Percentiles rank a stretch among this genome's conserved stretches.
These are phyloP conservation scores for Phytopythium ostracodes DNA, from an alignment of 352 stramenopile genomes.

Conservation along the genomic window DNA sequence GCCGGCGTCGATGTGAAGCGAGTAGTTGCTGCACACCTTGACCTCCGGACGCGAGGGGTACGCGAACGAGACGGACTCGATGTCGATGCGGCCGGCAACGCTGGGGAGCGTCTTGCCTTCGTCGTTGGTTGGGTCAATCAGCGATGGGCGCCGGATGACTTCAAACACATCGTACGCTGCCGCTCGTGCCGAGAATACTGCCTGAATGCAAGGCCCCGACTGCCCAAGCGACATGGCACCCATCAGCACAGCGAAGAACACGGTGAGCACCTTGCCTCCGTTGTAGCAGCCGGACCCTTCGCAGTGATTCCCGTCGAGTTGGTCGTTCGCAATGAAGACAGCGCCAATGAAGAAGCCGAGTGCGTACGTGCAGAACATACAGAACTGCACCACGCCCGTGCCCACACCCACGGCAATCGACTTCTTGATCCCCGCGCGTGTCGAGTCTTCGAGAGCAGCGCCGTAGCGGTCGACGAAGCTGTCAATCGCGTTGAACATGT, in stretches of 20 bases:
- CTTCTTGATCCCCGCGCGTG: constrained; percentile 27
- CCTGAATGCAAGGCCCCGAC: constrained; percentile 33
- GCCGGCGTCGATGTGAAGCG: constrained; percentile 30
- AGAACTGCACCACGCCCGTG: constrained; percentile 26
- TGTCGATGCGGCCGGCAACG: too few relatives aligned
- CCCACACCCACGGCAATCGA: constrained; percentile 29
- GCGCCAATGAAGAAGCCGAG: constrained; percentile 39
- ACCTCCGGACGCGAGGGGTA: constrained; percentile 48
- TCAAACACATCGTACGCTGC: constrained; percentile 47
- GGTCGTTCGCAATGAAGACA: constrained; percentile 25
- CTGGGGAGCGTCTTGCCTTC: constrained; percentile 16
- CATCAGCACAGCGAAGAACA: constrained; percentile 45
- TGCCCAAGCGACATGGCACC: constrained; percentile 37
- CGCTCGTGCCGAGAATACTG: constrained; percentile 24
- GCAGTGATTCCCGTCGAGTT: too few relatives aligned
- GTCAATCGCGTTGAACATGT: constrained; percentile 32
- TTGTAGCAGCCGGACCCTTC: too few relatives aligned
- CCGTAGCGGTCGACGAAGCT: constrained; percentile 27
- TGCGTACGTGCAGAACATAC: constrained; percentile 26
- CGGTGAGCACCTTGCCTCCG: constrained; percentile 33
- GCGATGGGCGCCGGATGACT: constrained; percentile 39
- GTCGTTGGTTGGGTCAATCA: constrained; percentile 36
- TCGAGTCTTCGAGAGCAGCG: too few relatives aligned
- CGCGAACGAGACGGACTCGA: too few relatives aligned
- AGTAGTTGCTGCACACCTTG: constrained; percentile 33